A percentile compares a stretch with the other conserved stretches of the same genome.
Evolutionary conservation across 805 yeast genomes (phyloP).

Genomic region (Candida germanica): DNA sequence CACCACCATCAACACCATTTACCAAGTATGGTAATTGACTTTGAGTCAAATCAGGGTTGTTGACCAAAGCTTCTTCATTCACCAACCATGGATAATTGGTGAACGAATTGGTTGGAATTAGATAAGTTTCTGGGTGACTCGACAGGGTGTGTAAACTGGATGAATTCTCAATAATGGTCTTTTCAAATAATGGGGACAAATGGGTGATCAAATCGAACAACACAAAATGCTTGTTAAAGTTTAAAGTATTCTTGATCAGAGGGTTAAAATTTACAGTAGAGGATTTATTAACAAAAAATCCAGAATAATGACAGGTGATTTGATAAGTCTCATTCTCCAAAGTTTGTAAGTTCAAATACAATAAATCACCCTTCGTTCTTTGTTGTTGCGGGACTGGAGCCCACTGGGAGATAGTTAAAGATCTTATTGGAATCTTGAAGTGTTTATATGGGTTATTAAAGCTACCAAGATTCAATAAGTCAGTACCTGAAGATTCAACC

Average conservation of each 20-base stretch:
- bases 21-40: conserved; percentile 53
- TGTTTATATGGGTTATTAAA: conserved; percentile 25
- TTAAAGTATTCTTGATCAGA: conserved; percentile 38
- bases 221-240: conserved; percentile 41
- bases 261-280: conserved; percentile 72
- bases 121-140: conserved; percentile 51
- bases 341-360: conserved; percentile 72
- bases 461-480: conserved; percentile 22
- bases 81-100: conserved; percentile 79
- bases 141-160: conserved; percentile 36
- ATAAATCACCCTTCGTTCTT: conserved; percentile 69
- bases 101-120: conserved; percentile 58
- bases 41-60: conserved; percentile 55
- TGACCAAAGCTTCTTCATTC: conserved; percentile 16
- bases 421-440: conserved; percentile 51
- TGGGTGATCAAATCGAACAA: conserved; percentile 58
- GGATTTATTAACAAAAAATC: conserved; percentile 75
- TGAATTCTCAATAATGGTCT: conserved; percentile 52
- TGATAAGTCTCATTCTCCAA: conserved; percentile 77
- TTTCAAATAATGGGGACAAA: conserved; percentile 62
- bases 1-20: conserved; percentile 61
- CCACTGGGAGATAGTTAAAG: conserved; percentile 69
- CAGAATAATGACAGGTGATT: conserved; percentile 74
- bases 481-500: conserved; percentile 3
- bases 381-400: conserved; percentile 74